Evolutionary conservation across 768 basidiomycete species (phyloP).

Genomic region (Candolleomyces aberdarensis): DNA sequence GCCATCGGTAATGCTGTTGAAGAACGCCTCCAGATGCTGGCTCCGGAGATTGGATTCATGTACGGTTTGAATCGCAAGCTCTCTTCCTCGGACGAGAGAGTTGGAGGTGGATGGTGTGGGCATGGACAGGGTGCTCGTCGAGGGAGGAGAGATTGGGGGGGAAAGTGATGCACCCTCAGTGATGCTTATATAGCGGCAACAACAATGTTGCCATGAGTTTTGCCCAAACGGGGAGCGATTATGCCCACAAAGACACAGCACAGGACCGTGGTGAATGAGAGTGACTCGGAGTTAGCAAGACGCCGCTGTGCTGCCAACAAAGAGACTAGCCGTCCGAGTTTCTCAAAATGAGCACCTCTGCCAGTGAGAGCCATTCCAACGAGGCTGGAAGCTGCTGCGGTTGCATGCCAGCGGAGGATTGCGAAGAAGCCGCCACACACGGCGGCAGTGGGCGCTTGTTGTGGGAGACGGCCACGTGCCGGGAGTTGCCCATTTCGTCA

Average conservation of each 20-base stretch:
- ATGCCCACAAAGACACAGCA: too few species aligned
- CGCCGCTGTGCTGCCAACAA: too few species aligned
- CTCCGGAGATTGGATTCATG: constrained; percentile 23
- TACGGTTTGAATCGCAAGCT: constrained; percentile 25
- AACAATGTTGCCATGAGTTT: too few species aligned
- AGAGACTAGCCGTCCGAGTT: too few species aligned
- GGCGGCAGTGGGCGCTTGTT: background rate
- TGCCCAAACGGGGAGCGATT: too few species aligned
- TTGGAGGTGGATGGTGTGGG: constrained; percentile 16
- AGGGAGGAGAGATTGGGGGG: background rate
- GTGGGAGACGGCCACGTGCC: background rate
- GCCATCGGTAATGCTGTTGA: constrained; percentile 20
- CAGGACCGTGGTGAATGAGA: too few species aligned
- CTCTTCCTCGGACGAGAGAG: constrained; percentile 3
- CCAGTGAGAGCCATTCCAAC: too few species aligned
- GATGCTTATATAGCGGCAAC: too few species aligned
- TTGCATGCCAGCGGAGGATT: too few species aligned
- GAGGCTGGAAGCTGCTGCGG: background rate
- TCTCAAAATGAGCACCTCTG: too few species aligned
- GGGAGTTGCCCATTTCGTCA: background rate
- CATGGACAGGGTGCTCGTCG: constrained; percentile 24
- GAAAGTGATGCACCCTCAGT: background rate
- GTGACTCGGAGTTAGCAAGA: too few species aligned
- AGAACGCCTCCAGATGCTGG: constrained; percentile 23
- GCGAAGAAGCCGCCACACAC: too few species aligned